Conservation (phyloP, 495 filamentous ascomycete species). For the Penicillium desertorum region DNA sequence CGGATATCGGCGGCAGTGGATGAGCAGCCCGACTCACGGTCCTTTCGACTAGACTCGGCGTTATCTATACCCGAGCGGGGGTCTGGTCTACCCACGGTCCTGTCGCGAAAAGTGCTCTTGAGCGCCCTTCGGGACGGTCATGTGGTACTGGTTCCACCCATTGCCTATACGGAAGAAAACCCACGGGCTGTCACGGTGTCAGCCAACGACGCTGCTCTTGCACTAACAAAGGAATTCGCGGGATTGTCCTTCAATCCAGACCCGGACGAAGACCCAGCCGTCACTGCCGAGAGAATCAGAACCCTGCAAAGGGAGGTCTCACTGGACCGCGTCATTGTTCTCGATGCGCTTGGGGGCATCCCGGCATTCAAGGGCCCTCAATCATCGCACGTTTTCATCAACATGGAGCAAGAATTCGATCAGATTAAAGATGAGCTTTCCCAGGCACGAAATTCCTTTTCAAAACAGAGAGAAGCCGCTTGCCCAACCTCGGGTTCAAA, state of each 20-base stretch:
- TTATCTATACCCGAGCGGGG: constrained; percentile 45
- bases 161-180: constrained; percentile 63
- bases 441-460: constrained; percentile 18
- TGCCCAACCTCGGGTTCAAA: constrained; percentile 35
- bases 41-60: constrained; percentile 66
- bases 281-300: constrained; percentile 45
- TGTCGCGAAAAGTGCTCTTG: constrained; percentile 60
- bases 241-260: constrained; percentile 47
- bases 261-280: constrained; percentile 48
- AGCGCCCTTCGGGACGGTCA: constrained; percentile 70
- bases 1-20: constrained; percentile 75
- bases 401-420: constrained; percentile 86
- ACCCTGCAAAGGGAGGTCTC: constrained; percentile 55
- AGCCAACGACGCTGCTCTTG: constrained; percentile 67
- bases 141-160: constrained; percentile 72
- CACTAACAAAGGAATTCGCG: constrained; percentile 71
- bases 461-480: constrained; percentile 10
- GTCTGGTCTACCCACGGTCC: constrained; percentile 42
- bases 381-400: constrained; percentile 85
- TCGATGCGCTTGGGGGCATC: constrained; percentile 87
- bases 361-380: constrained; percentile 66
- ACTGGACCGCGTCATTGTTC: constrained; percentile 82
- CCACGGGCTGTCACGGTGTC: constrained; percentile 55
- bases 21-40: constrained; percentile 59
- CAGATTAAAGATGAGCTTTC: constrained; percentile 62